Base-by-base conservation (phyloP, 1,284 basidiomycete species). In the Sphagnurus paluster region DNA sequence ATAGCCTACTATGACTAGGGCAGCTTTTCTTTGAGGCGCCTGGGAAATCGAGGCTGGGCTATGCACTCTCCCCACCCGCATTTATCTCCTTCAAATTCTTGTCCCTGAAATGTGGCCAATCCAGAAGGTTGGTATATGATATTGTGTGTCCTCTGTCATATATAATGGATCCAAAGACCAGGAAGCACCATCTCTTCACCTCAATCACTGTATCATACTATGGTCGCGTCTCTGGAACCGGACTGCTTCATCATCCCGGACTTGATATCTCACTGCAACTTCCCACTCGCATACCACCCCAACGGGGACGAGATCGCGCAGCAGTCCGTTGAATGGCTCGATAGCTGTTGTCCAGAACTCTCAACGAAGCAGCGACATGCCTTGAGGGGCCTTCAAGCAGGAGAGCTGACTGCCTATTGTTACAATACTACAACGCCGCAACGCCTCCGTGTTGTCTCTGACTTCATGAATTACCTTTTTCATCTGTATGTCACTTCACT, bases 211-310 rank as follows among this genome's bases (percentile, higher is more conserved):
- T 20, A 13, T 14, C 37, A 35, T 36, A 20, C 17, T 35, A 47
- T 44, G 38, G 38, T 46, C 34, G 26, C 39, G 17, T 9, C 36
- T n/a, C 25, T 37, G 2, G 40, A 56, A 28, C 61, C 65, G n/a
- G n/a, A n/a, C n/a, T n/a, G n/a, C 24, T 83, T 84, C 63, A 64
- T 79, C 46, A 74, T 87, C 44, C 84, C 84, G 29, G 82, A 87
- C 63, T 76, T 87, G 48, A 71, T 84, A 29, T 72, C 73, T 1
- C 74, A 82, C 52, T 87, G 82, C 58, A 68, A 61, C 20, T 86
- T 81, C 62, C 70, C 75, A 10, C 71, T 80, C 7, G 56, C 60
- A 5, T 79, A 79, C 55, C 76, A 82, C 54, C 61, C 68, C 14
- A 49, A 79, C 39, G 80, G 78, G 25, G 80, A 83, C 58, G 71